Evolutionary conservation across 2,329 filamentous ascomycete species (phyloP).

Genomic region (Corynespora cassiicola): DNA sequence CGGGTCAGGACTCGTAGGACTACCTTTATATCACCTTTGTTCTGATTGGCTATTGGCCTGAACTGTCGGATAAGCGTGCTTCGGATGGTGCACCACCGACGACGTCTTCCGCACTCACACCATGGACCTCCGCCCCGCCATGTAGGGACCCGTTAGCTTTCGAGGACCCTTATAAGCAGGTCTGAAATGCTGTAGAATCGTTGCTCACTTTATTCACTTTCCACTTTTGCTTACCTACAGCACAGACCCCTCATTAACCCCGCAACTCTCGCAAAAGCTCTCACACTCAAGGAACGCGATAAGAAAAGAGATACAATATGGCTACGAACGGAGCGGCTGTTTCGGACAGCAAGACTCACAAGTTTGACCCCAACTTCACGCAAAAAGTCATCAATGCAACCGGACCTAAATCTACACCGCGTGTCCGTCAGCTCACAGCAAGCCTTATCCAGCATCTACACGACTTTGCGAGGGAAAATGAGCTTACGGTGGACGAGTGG

Average conservation of each 20-base stretch:
- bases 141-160: too few relatives aligned
- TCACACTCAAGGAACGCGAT: background rate
- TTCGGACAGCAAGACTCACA: slow-evolving; percentile 29
- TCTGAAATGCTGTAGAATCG: too few relatives aligned
- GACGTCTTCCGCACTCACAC: slow-evolving; percentile 20
- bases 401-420: slow-evolving; percentile 70
- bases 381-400: slow-evolving; percentile 75
- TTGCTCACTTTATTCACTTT: slow-evolving; percentile 4
- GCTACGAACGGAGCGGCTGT: slow-evolving; percentile 23
- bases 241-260: background rate
- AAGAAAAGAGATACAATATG: slow-evolving; percentile 17
- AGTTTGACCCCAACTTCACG: slow-evolving; percentile 80
- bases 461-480: slow-evolving; percentile 78
- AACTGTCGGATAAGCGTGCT: slow-evolving; percentile 2
- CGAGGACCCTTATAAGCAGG: too few relatives aligned
- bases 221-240: slow-evolving; percentile 1
- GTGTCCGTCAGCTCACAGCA: slow-evolving; percentile 68
- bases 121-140: too few relatives aligned
- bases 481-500: slow-evolving; percentile 82
- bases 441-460: slow-evolving; percentile 75
- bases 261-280: too few relatives aligned
- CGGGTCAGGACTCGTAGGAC: too few relatives aligned
- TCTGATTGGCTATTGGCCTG: slow-evolving; percentile 15
- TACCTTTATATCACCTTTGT: background rate
- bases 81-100: slow-evolving; percentile 30